Evolutionary conservation across 2,329 filamentous ascomycete species (phyloP), one percentile per base, ranked within the genome.

Genomic region (Sclerotinia nivalis): DNA sequence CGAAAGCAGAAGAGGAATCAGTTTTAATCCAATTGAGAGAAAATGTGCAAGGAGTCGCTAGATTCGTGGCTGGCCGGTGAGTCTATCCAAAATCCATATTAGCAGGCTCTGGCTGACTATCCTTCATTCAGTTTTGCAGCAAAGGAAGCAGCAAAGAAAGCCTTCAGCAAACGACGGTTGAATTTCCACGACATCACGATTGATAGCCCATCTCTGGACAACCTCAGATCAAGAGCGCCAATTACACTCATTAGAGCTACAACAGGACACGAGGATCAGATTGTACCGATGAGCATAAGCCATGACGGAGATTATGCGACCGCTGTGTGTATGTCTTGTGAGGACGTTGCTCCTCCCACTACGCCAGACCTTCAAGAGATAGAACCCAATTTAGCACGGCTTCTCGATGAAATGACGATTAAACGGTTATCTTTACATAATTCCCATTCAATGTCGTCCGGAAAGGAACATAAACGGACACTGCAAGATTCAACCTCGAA

Each of bases 261-360:
- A 74, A 71, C 54, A 25, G 67, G 66, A 28, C 73, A 68, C n/a
- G 72, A 76, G 8, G 73, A 78, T 43, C 85, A 88, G 73, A 82
- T 88, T 64, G 93, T 89, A 20, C 84, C 87, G 76, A 78, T 97
- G 58, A 95, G 91, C 71, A 96, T 97, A 75, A 96, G 91, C 76
- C 94, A 97, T 78, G 94, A 97, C 79, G 89, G 87, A 2, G 90
- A 93, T 10, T 97, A 93, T 80, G 93, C 93, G 13, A 89, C 86
- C 28, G 91, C 91, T 9, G 84, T 90, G 0, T 91, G 89, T 73
- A 73, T 93, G 47, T 88, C 86, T n/a, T 75, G 25, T 43, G 66
- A 70, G 34, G 31, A 25, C 0, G n/a, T 52, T 40, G 31, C 61
- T 22, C 61, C 61, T 40, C 47, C 61, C 40, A 47, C 61, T 52